Conservation (phyloP, 257 asterid genomes). For the Solanum appendiculatum region DNA sequence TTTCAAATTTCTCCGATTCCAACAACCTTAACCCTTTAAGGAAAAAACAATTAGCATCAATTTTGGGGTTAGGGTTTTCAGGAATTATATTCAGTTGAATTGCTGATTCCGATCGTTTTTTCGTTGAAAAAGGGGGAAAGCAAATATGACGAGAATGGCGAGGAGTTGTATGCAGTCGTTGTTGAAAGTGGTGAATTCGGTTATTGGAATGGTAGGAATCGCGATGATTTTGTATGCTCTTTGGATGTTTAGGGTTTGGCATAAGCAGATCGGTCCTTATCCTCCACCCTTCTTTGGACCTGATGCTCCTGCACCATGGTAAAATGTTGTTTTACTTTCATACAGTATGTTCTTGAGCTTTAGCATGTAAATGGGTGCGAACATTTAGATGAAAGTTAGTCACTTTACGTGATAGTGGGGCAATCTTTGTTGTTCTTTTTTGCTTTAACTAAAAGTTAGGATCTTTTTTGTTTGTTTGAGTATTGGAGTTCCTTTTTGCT, state of each 20-base stretch:
- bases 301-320: slow-evolving; percentile 62
- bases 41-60: background rate
- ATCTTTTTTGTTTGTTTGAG: background rate
- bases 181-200: slow-evolving; percentile 65
- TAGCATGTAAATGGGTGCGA: background rate
- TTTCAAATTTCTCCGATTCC: background rate
- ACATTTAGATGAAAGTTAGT: background rate
- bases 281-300: slow-evolving; percentile 15
- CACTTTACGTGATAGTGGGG: background rate
- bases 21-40: background rate
- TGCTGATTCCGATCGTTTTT: background rate
- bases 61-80: background rate
- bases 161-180: slow-evolving; percentile 61
- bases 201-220: slow-evolving; percentile 70
- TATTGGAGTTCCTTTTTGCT: background rate
- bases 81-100: background rate
- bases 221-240: slow-evolving; percentile 69
- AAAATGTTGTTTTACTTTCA: background rate
- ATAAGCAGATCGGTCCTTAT: slow-evolving; percentile 26
- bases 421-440: background rate
- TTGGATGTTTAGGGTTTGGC: slow-evolving; percentile 88
- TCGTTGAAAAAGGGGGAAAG: background rate
- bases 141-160: slow-evolving; percentile 57
- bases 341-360: background rate
- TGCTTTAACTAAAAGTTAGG: background rate